Evolutionary conservation across 495 filamentous ascomycete genomes (phyloP), one percentile per base, ranked within the genome.

Genomic region (Xylaria acuta): DNA sequence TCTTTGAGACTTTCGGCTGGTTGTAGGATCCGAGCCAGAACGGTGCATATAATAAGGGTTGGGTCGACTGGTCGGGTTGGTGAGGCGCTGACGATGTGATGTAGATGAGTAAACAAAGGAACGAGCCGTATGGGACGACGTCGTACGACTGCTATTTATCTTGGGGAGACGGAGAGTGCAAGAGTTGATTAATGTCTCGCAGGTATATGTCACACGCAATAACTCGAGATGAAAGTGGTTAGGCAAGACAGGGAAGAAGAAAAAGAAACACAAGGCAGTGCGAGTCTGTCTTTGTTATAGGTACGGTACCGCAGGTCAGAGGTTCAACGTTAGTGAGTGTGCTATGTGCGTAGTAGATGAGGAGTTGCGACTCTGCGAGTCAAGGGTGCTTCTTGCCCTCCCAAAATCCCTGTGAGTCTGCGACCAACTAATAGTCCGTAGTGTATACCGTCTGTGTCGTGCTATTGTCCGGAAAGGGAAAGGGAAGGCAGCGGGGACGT

Each of bases 131-230:
- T 71, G 68, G 56, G 25, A 70, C 68, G 58, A 64, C 68, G 68
- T 70, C 58, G 68, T 59, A 70, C 58, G 68, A 51, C 67, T 43
- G 45, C 20, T 70, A 70, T 70, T 70, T 70, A 70, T 70, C 68
- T 53, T 64, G 30, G n/a, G 12, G 43, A 53, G 34, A 53, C 22
- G 27, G 66, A 58, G 66, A 41, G 45, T n/a, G 11, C 32, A 43
- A 60, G 27, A 18, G 27, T 63, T 53, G 67, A 18, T 41, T 38
- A 40, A 64, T 59, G 67, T 59, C 53, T 60, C 40, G 34, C 34
- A 11, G 36, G 43, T 43, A 65, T 65, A 49, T 40, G 65, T 67
- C 65, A 67, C 65, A 56, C 49, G 65, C 22, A 27, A 34, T n/a
- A n/a, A 47, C n/a, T 47, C 45, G 59, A 18, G 56, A 71, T 71